Evolutionary conservation across 345 rosid genomes (phyloP).

Genomic region (Aquilaria yunnanensis): DNA sequence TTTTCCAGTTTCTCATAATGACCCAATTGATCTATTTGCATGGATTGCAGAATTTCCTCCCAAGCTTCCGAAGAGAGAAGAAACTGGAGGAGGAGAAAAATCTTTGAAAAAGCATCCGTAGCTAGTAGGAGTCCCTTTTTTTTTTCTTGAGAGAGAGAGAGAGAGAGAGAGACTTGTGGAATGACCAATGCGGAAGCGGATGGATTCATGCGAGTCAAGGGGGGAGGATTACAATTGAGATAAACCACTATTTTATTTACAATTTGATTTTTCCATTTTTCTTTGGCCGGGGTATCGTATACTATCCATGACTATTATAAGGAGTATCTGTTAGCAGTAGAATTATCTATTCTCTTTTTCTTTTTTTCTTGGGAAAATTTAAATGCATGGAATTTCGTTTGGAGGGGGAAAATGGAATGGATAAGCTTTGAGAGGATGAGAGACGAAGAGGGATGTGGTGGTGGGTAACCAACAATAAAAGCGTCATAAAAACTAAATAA

Average conservation of each 20-base stretch:
- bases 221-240: background rate
- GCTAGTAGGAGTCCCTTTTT: too few species aligned
- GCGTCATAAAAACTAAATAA: slow-evolving; percentile 5
- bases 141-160: too few species aligned
- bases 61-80: background rate
- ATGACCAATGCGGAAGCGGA: background rate
- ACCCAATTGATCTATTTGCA: background rate
- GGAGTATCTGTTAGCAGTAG: background rate
- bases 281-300: too few species aligned
- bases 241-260: background rate
- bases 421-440: slow-evolving; percentile 75
- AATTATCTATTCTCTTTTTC: background rate
- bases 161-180: too few species aligned
- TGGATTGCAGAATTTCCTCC: background rate
- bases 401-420: slow-evolving; percentile 19
- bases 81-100: background rate
- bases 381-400: slow-evolving; percentile 2
- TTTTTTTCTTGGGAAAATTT: slow-evolving; percentile 16
- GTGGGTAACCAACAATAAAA: slow-evolving; percentile 31
- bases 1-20: background rate
- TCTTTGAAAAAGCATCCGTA: background rate
- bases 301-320: too few species aligned
- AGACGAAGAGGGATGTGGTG: slow-evolving; percentile 25
- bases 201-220: slow-evolving; percentile 8
- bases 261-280: background rate